These are phyloP conservation scores for Boechera retrofracta DNA, from an alignment of 345 rosid species.

Conservation along the genomic window DNA sequence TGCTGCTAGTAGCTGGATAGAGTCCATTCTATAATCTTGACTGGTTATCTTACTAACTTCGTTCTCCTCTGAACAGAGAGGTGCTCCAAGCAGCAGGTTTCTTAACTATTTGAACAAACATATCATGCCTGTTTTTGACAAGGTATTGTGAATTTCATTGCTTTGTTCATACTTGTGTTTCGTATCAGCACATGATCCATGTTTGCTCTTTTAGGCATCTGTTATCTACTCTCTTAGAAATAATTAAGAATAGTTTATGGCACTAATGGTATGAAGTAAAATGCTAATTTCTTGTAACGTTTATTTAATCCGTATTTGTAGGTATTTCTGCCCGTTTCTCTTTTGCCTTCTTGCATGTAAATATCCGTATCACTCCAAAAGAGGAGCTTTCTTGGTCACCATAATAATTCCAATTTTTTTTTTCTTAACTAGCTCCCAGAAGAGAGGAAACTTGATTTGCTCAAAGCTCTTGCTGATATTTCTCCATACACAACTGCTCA, in stretches of 20 bases:
- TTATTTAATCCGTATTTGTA: slow-evolving; percentile 7
- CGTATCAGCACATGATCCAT: neutral
- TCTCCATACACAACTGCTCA: slow-evolving; percentile 89
- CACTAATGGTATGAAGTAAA: slow-evolving; percentile 26
- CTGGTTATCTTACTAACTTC: slow-evolving; percentile 26
- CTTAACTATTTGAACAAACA: slow-evolving; percentile 87
- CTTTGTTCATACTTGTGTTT: slow-evolving; percentile 6
- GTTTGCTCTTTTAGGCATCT: neutral
- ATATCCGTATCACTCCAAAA: slow-evolving; percentile 3
- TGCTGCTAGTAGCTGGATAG: slow-evolving; percentile 18
- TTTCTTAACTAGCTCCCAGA: slow-evolving; percentile 77
- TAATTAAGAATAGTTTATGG: neutral
- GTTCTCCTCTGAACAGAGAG: slow-evolving; percentile 61
- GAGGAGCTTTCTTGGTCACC: slow-evolving; percentile 17
- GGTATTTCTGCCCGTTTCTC: slow-evolving; percentile 16
- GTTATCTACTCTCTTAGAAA: slow-evolving; percentile 6
- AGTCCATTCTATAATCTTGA: neutral
- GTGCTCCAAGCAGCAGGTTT: slow-evolving; percentile 91
- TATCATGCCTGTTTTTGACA: slow-evolving; percentile 84
- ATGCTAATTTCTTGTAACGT: neutral
- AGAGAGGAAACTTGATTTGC: slow-evolving; percentile 95
- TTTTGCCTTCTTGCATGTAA: slow-evolving; percentile 23
- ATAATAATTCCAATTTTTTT: slow-evolving; percentile 14
- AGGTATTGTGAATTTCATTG: slow-evolving; percentile 55
- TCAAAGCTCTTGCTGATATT: slow-evolving; percentile 91